These are phyloP conservation scores for Vicia sativa DNA, from an alignment of 306 rosid genomes.

Conservation along the genomic window DNA sequence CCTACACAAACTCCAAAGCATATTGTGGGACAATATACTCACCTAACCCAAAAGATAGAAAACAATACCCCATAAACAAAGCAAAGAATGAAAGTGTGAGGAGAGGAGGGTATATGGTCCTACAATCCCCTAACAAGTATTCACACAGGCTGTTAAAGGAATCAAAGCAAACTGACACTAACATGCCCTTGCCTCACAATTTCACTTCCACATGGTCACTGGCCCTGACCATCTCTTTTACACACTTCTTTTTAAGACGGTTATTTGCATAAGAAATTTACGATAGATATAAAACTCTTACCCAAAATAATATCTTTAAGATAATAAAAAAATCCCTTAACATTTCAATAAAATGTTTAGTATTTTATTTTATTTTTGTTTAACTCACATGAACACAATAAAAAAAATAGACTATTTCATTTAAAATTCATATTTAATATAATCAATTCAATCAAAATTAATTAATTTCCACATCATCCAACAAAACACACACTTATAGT, in stretches of 20 bases:
- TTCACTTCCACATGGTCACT: slow-evolving; percentile 70
- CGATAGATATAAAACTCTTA: too few relatives aligned
- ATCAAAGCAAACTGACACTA: slow-evolving; percentile 76
- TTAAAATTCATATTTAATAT: not conserved
- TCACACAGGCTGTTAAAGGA: slow-evolving; percentile 69
- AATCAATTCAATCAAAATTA: slow-evolving; percentile 6
- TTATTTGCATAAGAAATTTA: too few relatives aligned
- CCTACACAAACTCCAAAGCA: slow-evolving; percentile 49
- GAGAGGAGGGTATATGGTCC: slow-evolving; percentile 47
- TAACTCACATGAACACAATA: not conserved
- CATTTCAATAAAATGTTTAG: too few relatives aligned
- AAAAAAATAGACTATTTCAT: not conserved
- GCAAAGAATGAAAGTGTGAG: slow-evolving; percentile 30
- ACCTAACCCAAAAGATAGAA: slow-evolving; percentile 42
- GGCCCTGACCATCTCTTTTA: slow-evolving; percentile 38
- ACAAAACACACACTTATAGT: slow-evolving; percentile 11
- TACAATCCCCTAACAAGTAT: slow-evolving; percentile 43
- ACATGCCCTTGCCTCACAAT: slow-evolving; percentile 78
- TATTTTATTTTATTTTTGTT: too few relatives aligned
- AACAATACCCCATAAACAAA: slow-evolving; percentile 41
- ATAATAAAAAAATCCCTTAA: too few relatives aligned
- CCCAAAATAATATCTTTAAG: too few relatives aligned
- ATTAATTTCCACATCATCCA: not conserved
- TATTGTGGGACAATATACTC: slow-evolving; percentile 31
- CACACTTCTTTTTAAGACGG: too few relatives aligned